Base-by-base conservation (phyloP, 352 stramenopile species). In the Globisporangium takayamanum region DNA sequence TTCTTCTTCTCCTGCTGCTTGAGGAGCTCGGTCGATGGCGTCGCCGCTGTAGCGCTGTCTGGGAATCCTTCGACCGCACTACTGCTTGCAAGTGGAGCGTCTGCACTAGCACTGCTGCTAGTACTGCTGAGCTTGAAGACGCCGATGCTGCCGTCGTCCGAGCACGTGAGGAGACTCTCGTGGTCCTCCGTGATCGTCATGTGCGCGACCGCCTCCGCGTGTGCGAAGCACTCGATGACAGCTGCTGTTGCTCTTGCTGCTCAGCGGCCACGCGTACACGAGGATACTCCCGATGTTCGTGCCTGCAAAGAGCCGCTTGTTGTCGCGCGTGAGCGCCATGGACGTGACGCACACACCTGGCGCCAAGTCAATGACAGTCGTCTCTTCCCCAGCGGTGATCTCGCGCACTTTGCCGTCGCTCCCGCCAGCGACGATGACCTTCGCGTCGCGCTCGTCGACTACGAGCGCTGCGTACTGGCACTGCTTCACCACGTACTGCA, bases 181-280 rank as follows among this genome's bases (percentile, higher is more conserved):
- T 85, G 74, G 46, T 90, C 80, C 49, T 93, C 69, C 0, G 86
- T 92, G n/a, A 93, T 66, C n/a, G 70, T 62, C 49, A 94, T 53
- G n/a, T 77, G 64, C 2, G 80, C 74, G 49, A 95, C 82, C 1
- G 76, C 62, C 20, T 89, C 84, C 0, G 74, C 67, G 26, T 93
- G 85, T 0, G 66, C 79, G 44, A 77, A 83, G 28, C 74, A 74
- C 42, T 90, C 84, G 33, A 60, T 57, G 12, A 69, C 53, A 18
- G 41, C 0, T 10, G 2, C 45, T 53, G 2, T 59, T 60, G 44
- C 33, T 44, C n/a, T 77, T 77, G n/a, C 58, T 55, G 20, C 64
- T 70, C 36, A 90, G 56, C 8, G 85, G 85, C 72, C 85, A 87
- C 0, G 69, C 41, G 25, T 88, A 90, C 0, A 89, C 68, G 7